A percentile compares a stretch with the other conserved stretches of the same genome.
These are phyloP conservation scores for Henckelia pumila DNA, from an alignment of 257 asterid species.

Conservation along the genomic window DNA sequence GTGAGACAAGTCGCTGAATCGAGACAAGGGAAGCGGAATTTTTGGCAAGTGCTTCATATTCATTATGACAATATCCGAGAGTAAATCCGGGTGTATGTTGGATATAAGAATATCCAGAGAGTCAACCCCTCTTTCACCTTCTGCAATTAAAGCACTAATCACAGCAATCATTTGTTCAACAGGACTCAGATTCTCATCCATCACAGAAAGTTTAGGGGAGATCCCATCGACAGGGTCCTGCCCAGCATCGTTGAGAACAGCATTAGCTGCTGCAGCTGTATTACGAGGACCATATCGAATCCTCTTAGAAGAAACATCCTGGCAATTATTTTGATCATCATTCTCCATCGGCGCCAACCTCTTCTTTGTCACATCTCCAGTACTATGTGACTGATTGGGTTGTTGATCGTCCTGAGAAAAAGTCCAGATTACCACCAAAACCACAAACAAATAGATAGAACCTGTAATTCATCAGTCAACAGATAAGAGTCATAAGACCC, in stretches of 20 bases:
- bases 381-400: slow-evolving; percentile 42
- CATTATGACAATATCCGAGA: slow-evolving; percentile 93
- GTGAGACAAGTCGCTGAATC: slow-evolving; percentile 32
- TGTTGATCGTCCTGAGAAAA: slow-evolving; percentile 68
- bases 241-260: slow-evolving; percentile 46
- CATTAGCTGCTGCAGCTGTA: slow-evolving; percentile 33
- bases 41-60: slow-evolving; percentile 93
- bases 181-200: slow-evolving; percentile 57
- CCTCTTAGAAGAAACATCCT: slow-evolving; percentile 54
- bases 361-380: slow-evolving; percentile 68
- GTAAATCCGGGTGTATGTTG: slow-evolving; percentile 83
- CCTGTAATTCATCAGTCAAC: slow-evolving; percentile 13
- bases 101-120: slow-evolving; percentile 87
- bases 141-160: slow-evolving; percentile 95
- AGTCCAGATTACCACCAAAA: slow-evolving; percentile 22
- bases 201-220: slow-evolving; percentile 46
- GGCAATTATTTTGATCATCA: slow-evolving; percentile 52
- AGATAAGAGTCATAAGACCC: slow-evolving; percentile 19
- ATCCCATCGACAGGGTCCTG: slow-evolving; percentile 59
- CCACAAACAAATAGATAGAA: slow-evolving; percentile 13
- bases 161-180: slow-evolving; percentile 85
- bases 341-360: slow-evolving; percentile 51
- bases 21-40: slow-evolving; percentile 56
- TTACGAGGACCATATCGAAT: slow-evolving; percentile 49
- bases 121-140: slow-evolving; percentile 90